phyloP scores from a whole-genome alignment of 73 alveolate species.

The Diophrys appendiculata region DNA sequence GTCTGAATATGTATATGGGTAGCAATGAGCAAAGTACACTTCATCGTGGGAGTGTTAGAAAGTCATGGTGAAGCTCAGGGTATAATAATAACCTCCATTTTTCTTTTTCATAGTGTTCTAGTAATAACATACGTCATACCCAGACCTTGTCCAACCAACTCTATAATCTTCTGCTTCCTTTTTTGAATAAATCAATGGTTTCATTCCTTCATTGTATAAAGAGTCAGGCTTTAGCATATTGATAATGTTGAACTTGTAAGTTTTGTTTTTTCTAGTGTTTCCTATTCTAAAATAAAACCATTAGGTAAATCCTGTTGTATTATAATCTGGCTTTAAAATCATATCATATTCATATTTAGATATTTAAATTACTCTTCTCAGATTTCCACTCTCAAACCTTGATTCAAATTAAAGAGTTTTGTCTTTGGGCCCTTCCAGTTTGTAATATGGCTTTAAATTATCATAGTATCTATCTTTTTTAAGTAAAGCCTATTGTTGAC shows the following conservation, averaged over 20 bases:
- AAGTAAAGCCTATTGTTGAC: too few relatives aligned
- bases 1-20: slow-evolving; percentile 91
- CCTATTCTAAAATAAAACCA: slow-evolving; percentile 97
- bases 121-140: slow-evolving; percentile 23
- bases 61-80: slow-evolving; percentile 11
- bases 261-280: slow-evolving; percentile 92
- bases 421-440: slow-evolving; percentile 73
- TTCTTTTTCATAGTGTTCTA: slow-evolving; percentile 35
- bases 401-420: slow-evolving; percentile 95
- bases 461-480: slow-evolving; percentile 28
- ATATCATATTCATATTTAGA: slow-evolving; percentile 95
- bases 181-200: slow-evolving; percentile 69
- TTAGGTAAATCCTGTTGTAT: slow-evolving; percentile 95
- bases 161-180: slow-evolving; percentile 40
- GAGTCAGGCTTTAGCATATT: slow-evolving; percentile 76
- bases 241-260: slow-evolving; percentile 93
- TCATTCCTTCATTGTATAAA: slow-evolving; percentile 81
- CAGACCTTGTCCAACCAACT: slow-evolving; percentile 30
- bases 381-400: slow-evolving; percentile 99
- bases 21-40: slow-evolving; percentile 83
- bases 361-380: slow-evolving; percentile 82
- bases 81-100: slow-evolving; percentile 41
- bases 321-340: slow-evolving; percentile 94
- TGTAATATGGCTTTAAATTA: slow-evolving; percentile 65
- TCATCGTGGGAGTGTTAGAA: slow-evolving; percentile 60